Percentiles rank a stretch among this genome's conserved stretches.
phyloP scores from a whole-genome alignment of 1,284 basidiomycete species.

The Puccinia coronata region DNA sequence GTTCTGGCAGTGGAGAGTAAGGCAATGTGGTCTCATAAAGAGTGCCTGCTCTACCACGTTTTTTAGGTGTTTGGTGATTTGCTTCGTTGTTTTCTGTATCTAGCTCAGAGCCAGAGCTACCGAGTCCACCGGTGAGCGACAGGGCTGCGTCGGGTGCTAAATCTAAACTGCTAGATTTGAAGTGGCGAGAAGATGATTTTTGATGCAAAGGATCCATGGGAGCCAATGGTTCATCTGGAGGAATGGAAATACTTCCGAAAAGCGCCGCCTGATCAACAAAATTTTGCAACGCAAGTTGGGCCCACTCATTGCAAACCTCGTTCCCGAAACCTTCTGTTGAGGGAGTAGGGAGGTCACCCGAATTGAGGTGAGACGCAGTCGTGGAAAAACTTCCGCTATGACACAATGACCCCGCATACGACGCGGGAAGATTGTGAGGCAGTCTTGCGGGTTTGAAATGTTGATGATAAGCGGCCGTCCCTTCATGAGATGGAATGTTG shows the following conservation, averaged over 20 bases:
- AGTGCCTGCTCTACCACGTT: neutral
- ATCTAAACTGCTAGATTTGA: neutral
- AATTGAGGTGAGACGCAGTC: slow-evolving; percentile 27
- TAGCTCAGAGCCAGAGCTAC: neutral
- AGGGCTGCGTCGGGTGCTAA: neutral
- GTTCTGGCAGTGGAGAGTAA: neutral
- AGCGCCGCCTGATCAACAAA: neutral
- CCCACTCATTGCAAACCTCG: neutral
- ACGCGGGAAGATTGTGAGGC: neutral
- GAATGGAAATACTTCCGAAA: neutral
- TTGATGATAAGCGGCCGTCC: neutral
- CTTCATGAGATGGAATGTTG: slow-evolving; percentile 10
- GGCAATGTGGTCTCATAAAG: neutral
- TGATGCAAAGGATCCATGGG: neutral
- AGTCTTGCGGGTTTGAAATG: neutral
- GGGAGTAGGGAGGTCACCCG: slow-evolving; percentile 14
- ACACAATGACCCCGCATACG: neutral
- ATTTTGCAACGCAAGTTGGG: neutral
- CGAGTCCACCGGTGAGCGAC: neutral
- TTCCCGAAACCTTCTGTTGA: slow-evolving; percentile 21
- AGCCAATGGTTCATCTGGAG: neutral
- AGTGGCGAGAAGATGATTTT: slow-evolving; percentile 8
- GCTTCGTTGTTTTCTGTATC: neutral
- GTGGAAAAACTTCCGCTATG: slow-evolving; percentile 31
- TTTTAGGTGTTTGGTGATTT: neutral